These are phyloP conservation scores for Pestalotiopsis sp. DNA, from an alignment of 2,329 filamentous ascomycete species.

Conservation along the genomic window DNA sequence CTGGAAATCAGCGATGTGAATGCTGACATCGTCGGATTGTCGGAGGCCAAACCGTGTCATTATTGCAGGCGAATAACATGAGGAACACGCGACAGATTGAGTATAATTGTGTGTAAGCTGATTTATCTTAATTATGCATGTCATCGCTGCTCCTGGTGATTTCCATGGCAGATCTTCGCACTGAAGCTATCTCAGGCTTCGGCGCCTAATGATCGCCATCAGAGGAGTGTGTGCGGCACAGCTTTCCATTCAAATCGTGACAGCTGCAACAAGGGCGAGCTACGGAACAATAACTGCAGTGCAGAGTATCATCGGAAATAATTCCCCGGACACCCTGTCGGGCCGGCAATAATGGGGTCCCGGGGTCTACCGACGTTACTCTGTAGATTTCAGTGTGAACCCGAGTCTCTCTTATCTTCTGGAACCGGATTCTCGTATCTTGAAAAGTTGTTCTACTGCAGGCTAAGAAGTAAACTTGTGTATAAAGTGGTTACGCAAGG, in stretches of 20 bases:
- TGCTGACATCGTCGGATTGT: neutral
- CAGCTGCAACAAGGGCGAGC: neutral
- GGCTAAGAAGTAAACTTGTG: no score
- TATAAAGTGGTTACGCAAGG: no score
- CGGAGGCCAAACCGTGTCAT: slow-evolving; percentile 5
- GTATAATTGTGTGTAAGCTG: no score
- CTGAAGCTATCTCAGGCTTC: neutral
- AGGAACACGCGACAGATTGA: no score
- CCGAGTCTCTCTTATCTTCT: no score
- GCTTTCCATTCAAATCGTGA: neutral
- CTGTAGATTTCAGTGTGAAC: no score
- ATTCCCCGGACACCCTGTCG: no score
- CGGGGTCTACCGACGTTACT: no score
- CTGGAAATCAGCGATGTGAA: slow-evolving; percentile 13
- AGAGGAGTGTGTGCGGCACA: neutral
- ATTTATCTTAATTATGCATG: neutral
- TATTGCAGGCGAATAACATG: no score
- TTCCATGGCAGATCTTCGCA: neutral
- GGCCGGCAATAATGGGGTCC: no score
- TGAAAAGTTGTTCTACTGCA: no score
- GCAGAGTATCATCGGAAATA: neutral
- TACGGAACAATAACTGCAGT: neutral
- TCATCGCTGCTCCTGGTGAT: neutral
- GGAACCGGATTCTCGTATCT: no score
- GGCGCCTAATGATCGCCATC: neutral